A percentile compares a stretch with the other conserved stretches of the same genome.
These are phyloP conservation scores for Venturia effusa DNA, from an alignment of 2,329 filamentous ascomycete genomes.

Conservation along the genomic window DNA sequence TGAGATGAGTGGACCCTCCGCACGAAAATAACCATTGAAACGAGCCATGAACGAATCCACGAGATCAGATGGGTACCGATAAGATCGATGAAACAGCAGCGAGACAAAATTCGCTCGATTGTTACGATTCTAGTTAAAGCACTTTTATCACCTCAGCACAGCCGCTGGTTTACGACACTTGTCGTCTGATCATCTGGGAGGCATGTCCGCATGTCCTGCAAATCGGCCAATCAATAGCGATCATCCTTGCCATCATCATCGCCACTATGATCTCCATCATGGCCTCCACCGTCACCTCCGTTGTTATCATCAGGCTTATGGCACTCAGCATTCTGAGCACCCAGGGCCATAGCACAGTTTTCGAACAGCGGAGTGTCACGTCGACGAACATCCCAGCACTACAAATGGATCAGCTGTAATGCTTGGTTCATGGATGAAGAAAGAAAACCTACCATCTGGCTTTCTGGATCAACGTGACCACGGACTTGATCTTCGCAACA, in stretches of 20 bases:
- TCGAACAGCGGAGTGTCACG: background rate
- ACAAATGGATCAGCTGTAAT: background rate
- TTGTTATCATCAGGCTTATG: background rate
- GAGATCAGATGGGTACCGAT: background rate
- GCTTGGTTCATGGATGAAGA: too few species aligned
- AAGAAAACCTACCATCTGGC: background rate
- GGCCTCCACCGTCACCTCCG: background rate
- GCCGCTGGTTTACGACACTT: background rate
- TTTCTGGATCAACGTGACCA: background rate
- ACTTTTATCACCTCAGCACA: background rate
- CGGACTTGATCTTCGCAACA: slow-evolving; percentile 4
- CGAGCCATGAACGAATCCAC: background rate
- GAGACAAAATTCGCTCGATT: background rate
- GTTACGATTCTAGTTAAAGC: background rate
- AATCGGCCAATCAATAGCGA: slow-evolving; percentile 4
- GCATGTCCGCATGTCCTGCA: background rate
- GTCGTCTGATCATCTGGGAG: background rate
- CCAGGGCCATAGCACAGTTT: slow-evolving; percentile 1
- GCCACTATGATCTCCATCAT: background rate
- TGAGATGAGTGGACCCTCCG: background rate
- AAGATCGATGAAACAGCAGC: background rate
- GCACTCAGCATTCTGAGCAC: slow-evolving; percentile 6
- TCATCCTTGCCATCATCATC: background rate
- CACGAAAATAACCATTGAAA: background rate
- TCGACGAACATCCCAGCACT: background rate